Evolutionary conservation across 2,329 filamentous ascomycete species (phyloP), one percentile per base, ranked within the genome.

Genomic region (Nigrospora sphaerica): DNA sequence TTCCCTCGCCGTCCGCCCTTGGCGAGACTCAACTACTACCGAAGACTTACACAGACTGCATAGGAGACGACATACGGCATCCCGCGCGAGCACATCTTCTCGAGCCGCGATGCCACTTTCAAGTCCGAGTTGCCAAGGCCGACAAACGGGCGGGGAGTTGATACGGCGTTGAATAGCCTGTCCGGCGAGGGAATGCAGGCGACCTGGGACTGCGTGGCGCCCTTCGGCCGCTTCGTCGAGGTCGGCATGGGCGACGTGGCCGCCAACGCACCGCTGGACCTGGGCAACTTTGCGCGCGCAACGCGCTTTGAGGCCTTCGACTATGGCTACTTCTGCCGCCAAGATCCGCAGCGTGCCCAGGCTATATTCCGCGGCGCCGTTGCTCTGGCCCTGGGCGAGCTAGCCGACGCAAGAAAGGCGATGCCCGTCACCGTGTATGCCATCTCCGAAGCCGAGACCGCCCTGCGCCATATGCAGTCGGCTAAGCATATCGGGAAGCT

Each of bases 201-300:
- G 2, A 58, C 63, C 1, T 62, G 57, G 57, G 48, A 57, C 14
- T 62, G 59, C 41, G 47, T 67, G 14, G 58, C 63, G n/a, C 54
- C 53, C 0, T 58, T 57, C 46, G 62, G 54, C 14, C 47, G 48
- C 0, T 56, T 56, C 12, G 44, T 56, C 28, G 53, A 56, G 42
- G 40, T 57, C 19, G 52, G 54, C 23, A 37, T 50, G 39, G 50
- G 50, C 38, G 50, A 52, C 13, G 14, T 49, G 32, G 42, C 36
- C 18, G 18, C 35, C 16, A 48, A 49, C 7, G 31, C 37, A 6
- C 44, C 45, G 31, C 23, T 50, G 12, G 36, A 37, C 6, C 45
- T 52, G 40, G 46, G 47, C 17, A 49, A 44, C 31, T 45, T 50
- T 10, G 42, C 43, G 10, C 52, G 51, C 17, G 52, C 51, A 42